phyloP scores from a whole-genome alignment of 345 rosid species.

The Acer yangbiense region DNA sequence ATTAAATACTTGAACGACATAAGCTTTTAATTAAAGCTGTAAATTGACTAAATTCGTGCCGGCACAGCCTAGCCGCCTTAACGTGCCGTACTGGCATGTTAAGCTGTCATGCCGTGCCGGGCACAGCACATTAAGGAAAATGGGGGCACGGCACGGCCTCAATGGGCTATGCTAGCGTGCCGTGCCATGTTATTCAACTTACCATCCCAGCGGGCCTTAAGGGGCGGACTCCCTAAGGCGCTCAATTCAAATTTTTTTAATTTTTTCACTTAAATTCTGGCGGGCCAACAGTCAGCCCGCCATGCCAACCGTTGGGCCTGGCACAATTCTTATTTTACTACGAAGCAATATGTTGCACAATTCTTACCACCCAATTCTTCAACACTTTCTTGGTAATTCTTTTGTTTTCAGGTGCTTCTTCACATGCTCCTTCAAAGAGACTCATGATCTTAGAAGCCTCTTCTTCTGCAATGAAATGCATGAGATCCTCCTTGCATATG shows the following conservation, averaged over 20 bases:
- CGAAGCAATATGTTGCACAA: background rate
- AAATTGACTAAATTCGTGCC: too few species aligned
- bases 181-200: too few species aligned
- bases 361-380: conserved; percentile 90
- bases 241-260: too few species aligned
- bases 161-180: background rate
- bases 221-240: too few species aligned
- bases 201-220: too few species aligned
- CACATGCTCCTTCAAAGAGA: conserved; percentile 55
- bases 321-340: background rate
- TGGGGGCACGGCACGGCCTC: too few species aligned
- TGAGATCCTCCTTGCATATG: conserved; percentile 64
- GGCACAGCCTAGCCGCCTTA: too few species aligned
- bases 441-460: conserved; percentile 67
- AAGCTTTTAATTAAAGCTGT: background rate
- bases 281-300: too few species aligned
- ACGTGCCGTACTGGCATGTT: background rate
- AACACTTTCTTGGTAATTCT: conserved; percentile 66
- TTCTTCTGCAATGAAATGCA: conserved; percentile 69
- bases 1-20: background rate
- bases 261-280: too few species aligned
- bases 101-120: background rate
- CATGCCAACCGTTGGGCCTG: too few species aligned
- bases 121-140: too few species aligned
- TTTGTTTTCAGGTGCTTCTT: conserved; percentile 58